Conservation (phyloP, 202 grass and related monocot species). For the Schoenoplectus triqueter region DNA sequence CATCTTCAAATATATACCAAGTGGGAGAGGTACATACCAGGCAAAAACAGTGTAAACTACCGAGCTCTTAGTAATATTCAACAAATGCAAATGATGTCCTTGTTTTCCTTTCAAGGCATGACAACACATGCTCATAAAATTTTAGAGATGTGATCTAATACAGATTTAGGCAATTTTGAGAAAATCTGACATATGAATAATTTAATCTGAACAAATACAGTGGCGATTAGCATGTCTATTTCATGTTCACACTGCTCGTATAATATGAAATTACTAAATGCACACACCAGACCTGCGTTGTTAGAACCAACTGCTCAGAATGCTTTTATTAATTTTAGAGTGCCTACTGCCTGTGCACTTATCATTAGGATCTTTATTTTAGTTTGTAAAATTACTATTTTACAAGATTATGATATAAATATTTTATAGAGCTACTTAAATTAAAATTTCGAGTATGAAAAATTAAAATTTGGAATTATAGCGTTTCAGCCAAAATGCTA, state of each 20-base stretch:
- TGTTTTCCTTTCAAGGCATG: neutral
- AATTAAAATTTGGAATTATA: too few relatives aligned
- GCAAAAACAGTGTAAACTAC: constrained; percentile 2
- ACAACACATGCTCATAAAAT: constrained; percentile 16
- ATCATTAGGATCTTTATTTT: neutral
- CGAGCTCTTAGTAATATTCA: neutral
- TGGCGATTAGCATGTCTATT: constrained; percentile 56
- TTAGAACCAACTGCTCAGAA: constrained; percentile 18
- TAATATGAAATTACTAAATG: constrained; percentile 85
- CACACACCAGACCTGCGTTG: constrained; percentile 62
- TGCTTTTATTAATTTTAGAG: constrained; percentile 19
- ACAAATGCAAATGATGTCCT: neutral
- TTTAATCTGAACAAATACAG: constrained; percentile 51
- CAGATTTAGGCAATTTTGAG: constrained; percentile 48
- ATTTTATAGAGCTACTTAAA: too few relatives aligned
- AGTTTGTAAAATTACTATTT: neutral
- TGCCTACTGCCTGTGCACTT: neutral
- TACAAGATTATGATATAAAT: too few relatives aligned
- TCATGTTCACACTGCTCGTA: constrained; percentile 94
- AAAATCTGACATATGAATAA: constrained; percentile 40
- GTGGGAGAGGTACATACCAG: neutral
- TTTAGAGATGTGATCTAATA: constrained; percentile 43
- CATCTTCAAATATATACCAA: neutral
- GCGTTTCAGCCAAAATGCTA: too few relatives aligned
- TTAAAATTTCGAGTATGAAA: too few relatives aligned